phyloP scores from a whole-genome alignment of 306 rosid genomes.

The Fragaria ananassa region DNA sequence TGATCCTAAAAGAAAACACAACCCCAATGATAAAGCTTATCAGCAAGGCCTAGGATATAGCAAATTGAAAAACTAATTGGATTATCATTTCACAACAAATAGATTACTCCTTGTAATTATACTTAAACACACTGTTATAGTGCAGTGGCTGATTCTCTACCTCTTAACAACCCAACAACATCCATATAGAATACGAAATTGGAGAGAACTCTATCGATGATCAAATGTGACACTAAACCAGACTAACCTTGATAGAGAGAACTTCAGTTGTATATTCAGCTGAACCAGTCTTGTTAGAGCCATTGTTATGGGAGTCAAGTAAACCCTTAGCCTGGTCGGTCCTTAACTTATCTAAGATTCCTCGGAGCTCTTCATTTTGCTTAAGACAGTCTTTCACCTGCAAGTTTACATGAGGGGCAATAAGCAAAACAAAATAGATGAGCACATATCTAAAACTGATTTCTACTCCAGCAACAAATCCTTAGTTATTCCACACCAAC shows the following conservation, averaged over 20 bases:
- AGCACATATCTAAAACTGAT: neutral
- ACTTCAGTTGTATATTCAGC: slow-evolving; percentile 36
- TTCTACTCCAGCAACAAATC: neutral
- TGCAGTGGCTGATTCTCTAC: neutral
- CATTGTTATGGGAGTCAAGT: slow-evolving; percentile 27
- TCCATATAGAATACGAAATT: neutral
- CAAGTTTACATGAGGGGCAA: slow-evolving; percentile 25
- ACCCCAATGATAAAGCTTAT: slow-evolving; percentile 7
- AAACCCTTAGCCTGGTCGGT: slow-evolving; percentile 53
- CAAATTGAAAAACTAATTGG: neutral
- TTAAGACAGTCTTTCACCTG: slow-evolving; percentile 90
- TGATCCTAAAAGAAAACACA: slow-evolving; percentile 47
- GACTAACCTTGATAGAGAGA: slow-evolving; percentile 69
- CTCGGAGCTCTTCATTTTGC: slow-evolving; percentile 88
- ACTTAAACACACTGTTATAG: neutral
- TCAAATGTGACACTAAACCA: slow-evolving; percentile 7
- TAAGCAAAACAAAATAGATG: neutral
- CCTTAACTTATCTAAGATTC: slow-evolving; percentile 59
- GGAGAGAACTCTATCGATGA: neutral
- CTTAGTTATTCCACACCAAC: neutral
- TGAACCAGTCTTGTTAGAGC: slow-evolving; percentile 21
- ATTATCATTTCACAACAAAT: neutral
- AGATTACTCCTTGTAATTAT: neutral
- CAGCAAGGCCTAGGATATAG: neutral
- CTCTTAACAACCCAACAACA: neutral